Conservation (phyloP, 352 stramenopile genomes). For the Elongisporangium prolatum region DNA sequence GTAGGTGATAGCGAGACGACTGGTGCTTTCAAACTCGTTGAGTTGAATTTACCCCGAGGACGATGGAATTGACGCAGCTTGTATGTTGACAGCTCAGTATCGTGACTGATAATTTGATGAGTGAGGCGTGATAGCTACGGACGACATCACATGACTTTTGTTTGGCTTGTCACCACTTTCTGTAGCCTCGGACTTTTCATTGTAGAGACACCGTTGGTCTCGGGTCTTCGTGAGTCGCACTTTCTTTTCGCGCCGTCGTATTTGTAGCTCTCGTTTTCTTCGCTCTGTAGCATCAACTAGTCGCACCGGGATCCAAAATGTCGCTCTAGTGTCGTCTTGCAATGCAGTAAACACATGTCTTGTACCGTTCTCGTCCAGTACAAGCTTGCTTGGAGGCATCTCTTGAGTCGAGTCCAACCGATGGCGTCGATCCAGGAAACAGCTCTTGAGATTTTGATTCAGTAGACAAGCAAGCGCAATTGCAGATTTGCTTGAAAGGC, state of each 20-base stretch:
- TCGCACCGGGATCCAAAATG: slow-evolving; percentile 73
- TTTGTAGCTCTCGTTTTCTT: slow-evolving; percentile 58
- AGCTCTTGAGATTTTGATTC: slow-evolving; percentile 65
- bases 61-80: slow-evolving; percentile 83
- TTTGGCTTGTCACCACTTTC: slow-evolving; percentile 73
- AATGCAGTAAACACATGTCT: slow-evolving; percentile 69
- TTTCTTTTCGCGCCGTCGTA: slow-evolving; percentile 71
- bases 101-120: slow-evolving; percentile 84
- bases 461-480: slow-evolving; percentile 32
- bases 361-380: slow-evolving; percentile 82
- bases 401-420: slow-evolving; percentile 72
- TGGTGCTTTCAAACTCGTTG: slow-evolving; percentile 65
- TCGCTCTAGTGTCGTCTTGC: slow-evolving; percentile 73
- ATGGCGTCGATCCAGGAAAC: slow-evolving; percentile 73
- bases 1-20: too few species aligned
- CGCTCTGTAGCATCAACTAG: slow-evolving; percentile 77
- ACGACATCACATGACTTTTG: slow-evolving; percentile 78
- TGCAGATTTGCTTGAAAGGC: slow-evolving; percentile 1
- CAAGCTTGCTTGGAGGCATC: slow-evolving; percentile 75
- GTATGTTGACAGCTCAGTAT: slow-evolving; percentile 79
- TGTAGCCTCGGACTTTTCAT: slow-evolving; percentile 67
- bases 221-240: slow-evolving; percentile 77
- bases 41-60: slow-evolving; percentile 85
- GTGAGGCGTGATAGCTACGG: slow-evolving; percentile 79
- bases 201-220: slow-evolving; percentile 71